A percentile compares a stretch with the other conserved stretches of the same genome.
Conservation (phyloP, 331 rosid genomes). For the Quercus tomentella region DNA sequence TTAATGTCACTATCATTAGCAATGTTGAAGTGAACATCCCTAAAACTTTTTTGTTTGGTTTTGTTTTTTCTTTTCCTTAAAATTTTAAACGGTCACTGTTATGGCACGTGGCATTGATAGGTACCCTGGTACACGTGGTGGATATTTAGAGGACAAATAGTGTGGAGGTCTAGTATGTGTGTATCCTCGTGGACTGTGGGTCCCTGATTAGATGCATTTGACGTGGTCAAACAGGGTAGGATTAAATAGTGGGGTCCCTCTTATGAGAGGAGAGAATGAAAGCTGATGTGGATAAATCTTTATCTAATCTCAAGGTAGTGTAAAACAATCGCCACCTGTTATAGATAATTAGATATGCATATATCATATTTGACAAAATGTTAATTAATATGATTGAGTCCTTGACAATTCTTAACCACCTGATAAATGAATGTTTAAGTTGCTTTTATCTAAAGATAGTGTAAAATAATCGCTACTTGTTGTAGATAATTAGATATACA, state of each 20-base stretch:
- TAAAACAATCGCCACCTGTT: background rate
- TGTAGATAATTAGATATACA: too few species aligned
- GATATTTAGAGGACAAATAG: constrained; percentile 18
- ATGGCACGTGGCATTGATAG: constrained; percentile 17
- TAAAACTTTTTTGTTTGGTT: background rate
- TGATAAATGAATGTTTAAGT: too few species aligned
- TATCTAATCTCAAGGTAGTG: background rate
- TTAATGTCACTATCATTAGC: constrained; percentile 11
- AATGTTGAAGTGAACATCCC: background rate
- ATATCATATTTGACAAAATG: too few species aligned
- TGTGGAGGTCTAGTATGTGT: background rate
- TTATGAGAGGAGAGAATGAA: background rate
- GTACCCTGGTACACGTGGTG: constrained; percentile 35
- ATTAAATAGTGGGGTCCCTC: background rate
- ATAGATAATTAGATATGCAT: too few species aligned
- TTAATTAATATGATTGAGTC: too few species aligned
- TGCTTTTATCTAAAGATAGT: background rate
- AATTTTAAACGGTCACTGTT: constrained; percentile 13
- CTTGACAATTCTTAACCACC: too few species aligned
- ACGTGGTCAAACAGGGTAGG: constrained; percentile 25
- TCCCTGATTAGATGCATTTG: constrained; percentile 25
- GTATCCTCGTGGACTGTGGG: constrained; percentile 49
- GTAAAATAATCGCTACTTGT: background rate
- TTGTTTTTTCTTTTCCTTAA: background rate
- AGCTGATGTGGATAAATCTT: constrained; percentile 3